Percentiles rank a stretch among this genome's conserved stretches.
Evolutionary conservation across 768 basidiomycete genomes (phyloP).

Genomic region (Baorangia bicolor): DNA sequence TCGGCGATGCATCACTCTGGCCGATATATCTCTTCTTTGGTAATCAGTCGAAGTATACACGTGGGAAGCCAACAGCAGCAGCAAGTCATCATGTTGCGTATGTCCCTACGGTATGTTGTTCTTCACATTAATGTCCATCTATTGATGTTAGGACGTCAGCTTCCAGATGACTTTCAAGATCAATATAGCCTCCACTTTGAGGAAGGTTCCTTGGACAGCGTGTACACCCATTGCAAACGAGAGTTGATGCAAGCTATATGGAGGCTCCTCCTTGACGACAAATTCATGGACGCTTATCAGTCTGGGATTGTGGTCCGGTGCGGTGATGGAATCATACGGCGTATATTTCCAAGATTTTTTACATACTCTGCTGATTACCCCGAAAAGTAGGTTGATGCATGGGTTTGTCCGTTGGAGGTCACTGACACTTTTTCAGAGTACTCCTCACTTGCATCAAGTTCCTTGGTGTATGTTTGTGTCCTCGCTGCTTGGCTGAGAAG

Average conservation of each 20-base stretch:
- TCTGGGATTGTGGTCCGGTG: conserved; percentile 16
- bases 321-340: conserved; percentile 8
- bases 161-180: neutral
- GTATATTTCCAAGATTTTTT: conserved; percentile 16
- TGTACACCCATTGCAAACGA: conserved; percentile 16
- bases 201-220: fast-evolving
- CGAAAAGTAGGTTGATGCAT: no score
- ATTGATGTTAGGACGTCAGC: no score
- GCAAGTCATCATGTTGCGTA: neutral
- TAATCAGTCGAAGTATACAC: neutral
- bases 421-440: no score
- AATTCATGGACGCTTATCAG: conserved; percentile 13
- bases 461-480: no score
- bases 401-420: no score
- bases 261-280: conserved; percentile 13
- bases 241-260: conserved; percentile 21
- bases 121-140: no score
- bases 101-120: neutral
- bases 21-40: neutral
- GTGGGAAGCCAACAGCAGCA: neutral
- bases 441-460: no score
- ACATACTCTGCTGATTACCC: conserved; percentile 21
- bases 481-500: no score
- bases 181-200: fast-evolving
- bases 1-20: no score